A percentile compares a stretch with the other conserved stretches of the same genome.
Evolutionary conservation across 306 rosid species (phyloP).

Genomic region (Lathyrus tuberosus): DNA sequence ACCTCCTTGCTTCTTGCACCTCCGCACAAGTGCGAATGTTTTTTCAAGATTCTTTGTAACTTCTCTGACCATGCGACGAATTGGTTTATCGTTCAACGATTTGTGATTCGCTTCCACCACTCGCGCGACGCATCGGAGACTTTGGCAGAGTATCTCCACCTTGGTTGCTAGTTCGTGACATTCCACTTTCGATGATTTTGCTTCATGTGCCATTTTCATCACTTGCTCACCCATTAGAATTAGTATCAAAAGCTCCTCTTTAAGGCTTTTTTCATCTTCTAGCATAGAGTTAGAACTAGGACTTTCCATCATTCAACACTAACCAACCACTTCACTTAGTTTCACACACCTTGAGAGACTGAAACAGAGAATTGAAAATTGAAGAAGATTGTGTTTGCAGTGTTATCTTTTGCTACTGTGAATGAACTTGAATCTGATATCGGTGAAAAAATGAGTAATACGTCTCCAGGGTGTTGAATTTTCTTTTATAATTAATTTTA

Average conservation of each 20-base stretch:
- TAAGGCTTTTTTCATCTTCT: constrained; percentile 54
- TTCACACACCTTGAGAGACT: not conserved
- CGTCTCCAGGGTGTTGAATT: not conserved
- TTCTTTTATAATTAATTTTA: not conserved
- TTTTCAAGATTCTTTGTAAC: constrained; percentile 67
- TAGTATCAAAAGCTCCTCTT: constrained; percentile 60
- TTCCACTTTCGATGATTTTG: constrained; percentile 63
- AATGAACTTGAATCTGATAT: not conserved
- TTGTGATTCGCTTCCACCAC: constrained; percentile 51
- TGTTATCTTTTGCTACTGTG: not conserved
- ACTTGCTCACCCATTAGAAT: constrained; percentile 71
- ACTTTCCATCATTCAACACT: constrained; percentile 41
- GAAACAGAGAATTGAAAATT: not conserved
- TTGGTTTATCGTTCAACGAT: constrained; percentile 69
- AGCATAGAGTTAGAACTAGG: not conserved
- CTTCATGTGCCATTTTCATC: constrained; percentile 67
- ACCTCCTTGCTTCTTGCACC: constrained; percentile 63
- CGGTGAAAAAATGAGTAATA: too few species aligned
- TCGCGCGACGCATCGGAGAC: constrained; percentile 67
- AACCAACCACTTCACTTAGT: not conserved
- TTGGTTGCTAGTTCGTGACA: constrained; percentile 59
- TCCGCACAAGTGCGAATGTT: constrained; percentile 58
- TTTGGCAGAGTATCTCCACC: constrained; percentile 62
- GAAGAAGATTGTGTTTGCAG: not conserved
- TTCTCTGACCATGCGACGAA: constrained; percentile 69